Percentiles rank a stretch among this genome's conserved stretches.
Evolutionary conservation across 1,284 basidiomycete species (phyloP).

Genomic region (Entoloma clypeatum): DNA sequence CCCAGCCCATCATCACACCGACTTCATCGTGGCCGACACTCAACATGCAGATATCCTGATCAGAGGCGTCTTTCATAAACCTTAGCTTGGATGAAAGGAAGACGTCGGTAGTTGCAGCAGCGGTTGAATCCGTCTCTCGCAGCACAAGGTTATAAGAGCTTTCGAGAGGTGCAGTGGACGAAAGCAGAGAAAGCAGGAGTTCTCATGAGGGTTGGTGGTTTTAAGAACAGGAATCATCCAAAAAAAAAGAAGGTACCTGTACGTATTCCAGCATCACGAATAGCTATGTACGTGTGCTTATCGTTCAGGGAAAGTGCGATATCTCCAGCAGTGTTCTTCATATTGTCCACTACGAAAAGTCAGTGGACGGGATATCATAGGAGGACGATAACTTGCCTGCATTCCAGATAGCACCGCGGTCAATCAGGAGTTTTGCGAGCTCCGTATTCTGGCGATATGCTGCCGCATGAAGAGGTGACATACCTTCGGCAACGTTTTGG

Average conservation of each 20-base stretch:
- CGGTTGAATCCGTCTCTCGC: conserved; percentile 56
- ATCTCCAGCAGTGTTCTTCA: conserved; percentile 83
- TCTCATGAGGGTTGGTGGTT: conserved; percentile 38
- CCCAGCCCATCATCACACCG: conserved; percentile 98
- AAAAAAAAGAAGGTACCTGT: conserved; percentile 49
- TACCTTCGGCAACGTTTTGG: conserved; percentile 79
- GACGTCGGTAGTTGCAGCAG: conserved; percentile 68
- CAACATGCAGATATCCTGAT: conserved; percentile 80
- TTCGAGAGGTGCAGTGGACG: conserved; percentile 39
- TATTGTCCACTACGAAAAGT: conserved; percentile 57
- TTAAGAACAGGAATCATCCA: background rate
- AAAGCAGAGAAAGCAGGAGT: conserved; percentile 59
- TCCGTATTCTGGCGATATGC: conserved; percentile 67
- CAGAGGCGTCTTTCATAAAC: conserved; percentile 70
- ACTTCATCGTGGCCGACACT: conserved; percentile 71
- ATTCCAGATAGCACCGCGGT: conserved; percentile 92
- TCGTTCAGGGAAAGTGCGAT: conserved; percentile 86
- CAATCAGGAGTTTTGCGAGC: conserved; percentile 65
- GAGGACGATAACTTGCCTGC: conserved; percentile 47
- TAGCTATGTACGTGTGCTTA: conserved; percentile 63
- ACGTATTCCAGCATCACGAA: conserved; percentile 85
- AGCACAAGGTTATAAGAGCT: conserved; percentile 49
- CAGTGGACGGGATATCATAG: conserved; percentile 1
- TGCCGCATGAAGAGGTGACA: conserved; percentile 86
- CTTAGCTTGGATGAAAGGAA: conserved; percentile 74